These are phyloP conservation scores for Jimgerdemannia flammicorona DNA, from an alignment of 192 early-diverging fungal genomes.

Conservation along the genomic window DNA sequence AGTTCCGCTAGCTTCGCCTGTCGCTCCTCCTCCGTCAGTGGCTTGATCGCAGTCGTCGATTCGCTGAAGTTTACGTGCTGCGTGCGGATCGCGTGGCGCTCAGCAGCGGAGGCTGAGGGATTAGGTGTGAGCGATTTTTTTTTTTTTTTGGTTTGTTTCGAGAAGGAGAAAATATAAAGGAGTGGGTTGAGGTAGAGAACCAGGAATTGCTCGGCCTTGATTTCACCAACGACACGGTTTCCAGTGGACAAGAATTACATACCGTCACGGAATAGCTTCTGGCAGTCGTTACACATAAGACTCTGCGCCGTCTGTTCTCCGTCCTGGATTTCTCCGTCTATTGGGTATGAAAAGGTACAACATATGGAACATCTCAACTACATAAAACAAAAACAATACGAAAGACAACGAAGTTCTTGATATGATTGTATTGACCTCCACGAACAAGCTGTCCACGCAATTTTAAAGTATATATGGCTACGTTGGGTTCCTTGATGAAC, in stretches of 20 bases:
- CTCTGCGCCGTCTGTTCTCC: slow-evolving; percentile 77
- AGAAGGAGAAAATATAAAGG: slow-evolving; percentile 9
- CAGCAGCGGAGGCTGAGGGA: slow-evolving; percentile 57
- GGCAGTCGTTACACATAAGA: slow-evolving; percentile 80
- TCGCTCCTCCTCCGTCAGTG: slow-evolving; percentile 80
- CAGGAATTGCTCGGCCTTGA: not conserved
- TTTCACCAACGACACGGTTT: not conserved
- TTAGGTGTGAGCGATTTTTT: not conserved
- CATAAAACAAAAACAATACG: too few species aligned
- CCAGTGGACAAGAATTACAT: slow-evolving; percentile 4
- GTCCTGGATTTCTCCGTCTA: slow-evolving; percentile 58
- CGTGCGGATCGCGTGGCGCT: slow-evolving; percentile 72
- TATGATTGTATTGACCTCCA: too few species aligned
- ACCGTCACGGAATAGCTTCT: slow-evolving; percentile 74
- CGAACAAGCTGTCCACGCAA: too few species aligned
- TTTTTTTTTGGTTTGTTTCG: not conserved
- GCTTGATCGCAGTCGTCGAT: slow-evolving; percentile 70
- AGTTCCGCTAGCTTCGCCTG: slow-evolving; percentile 65
- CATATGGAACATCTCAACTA: too few species aligned
- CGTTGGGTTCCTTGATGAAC: too few species aligned
- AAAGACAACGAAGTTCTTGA: too few species aligned
- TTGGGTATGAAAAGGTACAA: not conserved
- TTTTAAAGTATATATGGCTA: too few species aligned
- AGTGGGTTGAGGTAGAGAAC: not conserved
- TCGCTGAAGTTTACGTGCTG: slow-evolving; percentile 76